Conservation (phyloP, 805 yeast genomes). For the Ogataea paraovalis region DNA sequence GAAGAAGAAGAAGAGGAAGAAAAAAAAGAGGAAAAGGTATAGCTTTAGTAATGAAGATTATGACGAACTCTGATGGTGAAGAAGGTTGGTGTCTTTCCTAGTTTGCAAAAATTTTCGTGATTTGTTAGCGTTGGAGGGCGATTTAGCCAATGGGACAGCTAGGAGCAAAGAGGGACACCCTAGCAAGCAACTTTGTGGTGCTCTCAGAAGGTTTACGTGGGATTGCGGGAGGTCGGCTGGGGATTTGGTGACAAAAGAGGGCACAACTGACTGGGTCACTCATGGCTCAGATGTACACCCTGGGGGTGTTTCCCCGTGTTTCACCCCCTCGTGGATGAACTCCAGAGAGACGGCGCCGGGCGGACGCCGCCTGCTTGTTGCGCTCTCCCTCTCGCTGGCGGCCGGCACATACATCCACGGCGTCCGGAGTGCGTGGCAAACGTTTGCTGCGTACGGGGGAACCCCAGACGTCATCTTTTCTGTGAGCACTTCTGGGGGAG, state of each 20-base stretch:
- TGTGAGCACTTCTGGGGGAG: too few species aligned
- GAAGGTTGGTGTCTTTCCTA: neutral
- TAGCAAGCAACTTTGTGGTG: neutral
- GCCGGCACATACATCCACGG: too few species aligned
- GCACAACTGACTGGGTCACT: neutral
- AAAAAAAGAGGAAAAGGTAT: neutral
- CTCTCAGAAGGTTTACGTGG: neutral
- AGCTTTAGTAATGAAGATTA: neutral
- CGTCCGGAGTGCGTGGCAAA: neutral
- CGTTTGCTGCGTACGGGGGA: too few species aligned
- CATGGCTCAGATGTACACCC: neutral
- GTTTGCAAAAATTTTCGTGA: neutral
- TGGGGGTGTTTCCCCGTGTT: neutral
- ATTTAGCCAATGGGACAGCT: conserved; percentile 1
- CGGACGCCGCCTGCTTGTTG: too few species aligned
- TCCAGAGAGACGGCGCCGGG: neutral
- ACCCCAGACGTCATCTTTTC: too few species aligned
- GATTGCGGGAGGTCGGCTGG: neutral
- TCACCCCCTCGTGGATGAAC: neutral
- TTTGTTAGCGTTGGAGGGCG: neutral
- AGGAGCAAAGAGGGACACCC: neutral
- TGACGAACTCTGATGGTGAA: neutral
- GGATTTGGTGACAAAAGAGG: neutral
- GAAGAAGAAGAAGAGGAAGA: neutral
- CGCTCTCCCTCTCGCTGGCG: too few species aligned